A percentile compares a stretch with the other conserved stretches of the same genome.
phyloP scores from a whole-genome alignment of 805 yeast genomes.

The Suhomyces sp. region DNA sequence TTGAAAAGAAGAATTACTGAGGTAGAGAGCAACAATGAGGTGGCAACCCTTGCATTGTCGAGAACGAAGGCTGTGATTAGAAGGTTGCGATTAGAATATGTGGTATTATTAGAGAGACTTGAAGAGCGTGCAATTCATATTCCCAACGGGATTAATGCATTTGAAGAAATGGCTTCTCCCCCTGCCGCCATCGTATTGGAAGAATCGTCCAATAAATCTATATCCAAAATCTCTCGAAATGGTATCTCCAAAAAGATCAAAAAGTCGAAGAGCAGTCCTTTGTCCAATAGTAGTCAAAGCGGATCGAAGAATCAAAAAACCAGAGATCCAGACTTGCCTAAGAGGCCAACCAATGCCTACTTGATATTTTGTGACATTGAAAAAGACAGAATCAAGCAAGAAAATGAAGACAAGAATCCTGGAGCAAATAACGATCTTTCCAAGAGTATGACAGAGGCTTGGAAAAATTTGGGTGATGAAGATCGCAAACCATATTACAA shows the following conservation, averaged over 20 bases:
- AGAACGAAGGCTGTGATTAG: slow-evolving; percentile 75
- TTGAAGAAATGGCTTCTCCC: slow-evolving; percentile 39
- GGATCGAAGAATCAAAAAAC: slow-evolving; percentile 30
- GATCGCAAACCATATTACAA: slow-evolving; percentile 71
- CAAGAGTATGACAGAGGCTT: slow-evolving; percentile 75
- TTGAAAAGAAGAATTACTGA: slow-evolving; percentile 66
- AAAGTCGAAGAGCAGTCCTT: slow-evolving; percentile 19
- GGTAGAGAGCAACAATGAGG: slow-evolving; percentile 74
- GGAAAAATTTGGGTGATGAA: slow-evolving; percentile 72
- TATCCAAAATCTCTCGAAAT: slow-evolving; percentile 14
- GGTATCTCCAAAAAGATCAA: slow-evolving; percentile 17
- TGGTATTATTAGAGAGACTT: slow-evolving; percentile 73
- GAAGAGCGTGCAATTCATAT: slow-evolving; percentile 50
- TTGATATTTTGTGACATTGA: slow-evolving; percentile 83
- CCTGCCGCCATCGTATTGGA: slow-evolving; percentile 37
- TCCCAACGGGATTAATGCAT: slow-evolving; percentile 22
- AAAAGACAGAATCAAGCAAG: slow-evolving; percentile 65
- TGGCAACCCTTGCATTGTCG: slow-evolving; percentile 69
- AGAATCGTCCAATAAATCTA: slow-evolving; percentile 23
- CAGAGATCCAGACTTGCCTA: slow-evolving; percentile 83
- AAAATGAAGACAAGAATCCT: slow-evolving; percentile 49
- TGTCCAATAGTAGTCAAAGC: slow-evolving; percentile 18
- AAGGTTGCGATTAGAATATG: slow-evolving; percentile 78
- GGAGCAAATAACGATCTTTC: slow-evolving; percentile 62
- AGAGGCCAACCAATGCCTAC: slow-evolving; percentile 88